phyloP scores from a whole-genome alignment of 2,329 filamentous ascomycete genomes.

The Verticillium nonalfalfae region DNA sequence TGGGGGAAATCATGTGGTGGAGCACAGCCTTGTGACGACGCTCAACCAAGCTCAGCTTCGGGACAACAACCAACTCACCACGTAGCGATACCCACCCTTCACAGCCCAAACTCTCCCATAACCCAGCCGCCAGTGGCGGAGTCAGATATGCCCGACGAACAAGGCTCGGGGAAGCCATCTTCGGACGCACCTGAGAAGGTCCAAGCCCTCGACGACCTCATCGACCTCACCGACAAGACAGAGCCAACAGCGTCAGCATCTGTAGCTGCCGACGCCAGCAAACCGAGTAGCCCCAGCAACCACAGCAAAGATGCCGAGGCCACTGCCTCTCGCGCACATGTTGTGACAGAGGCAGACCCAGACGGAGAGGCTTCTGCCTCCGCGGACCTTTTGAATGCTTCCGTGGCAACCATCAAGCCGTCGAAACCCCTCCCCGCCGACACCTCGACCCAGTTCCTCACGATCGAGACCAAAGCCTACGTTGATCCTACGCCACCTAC shows the following conservation, averaged over 20 bases:
- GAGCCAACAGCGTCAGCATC: not conserved
- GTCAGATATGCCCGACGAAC: not conserved
- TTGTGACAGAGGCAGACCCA: not conserved
- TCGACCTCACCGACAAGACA: constrained; percentile 10
- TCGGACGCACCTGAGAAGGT: not conserved
- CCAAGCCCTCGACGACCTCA: constrained; percentile 5
- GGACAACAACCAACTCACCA: not conserved
- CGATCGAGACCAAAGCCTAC: constrained; percentile 41
- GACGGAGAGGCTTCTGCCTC: not conserved
- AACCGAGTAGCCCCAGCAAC: not conserved
- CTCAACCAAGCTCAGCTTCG: not conserved
- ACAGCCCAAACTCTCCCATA: not conserved
- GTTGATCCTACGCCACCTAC: constrained; percentile 54
- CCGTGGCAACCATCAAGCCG: constrained; percentile 43
- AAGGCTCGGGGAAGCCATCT: not conserved
- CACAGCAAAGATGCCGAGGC: not conserved
- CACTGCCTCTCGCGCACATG: not conserved
- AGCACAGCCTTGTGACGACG: not conserved
- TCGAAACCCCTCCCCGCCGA: constrained; percentile 29
- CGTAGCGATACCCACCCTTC: not conserved
- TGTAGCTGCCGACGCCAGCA: not conserved
- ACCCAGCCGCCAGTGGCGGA: not conserved
- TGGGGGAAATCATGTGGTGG: not conserved
- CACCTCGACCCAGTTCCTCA: constrained; percentile 33
- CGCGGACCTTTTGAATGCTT: constrained; percentile 32